These are phyloP conservation scores for Aciculoconidium aculeatum DNA, from an alignment of 805 yeast species.

Conservation along the genomic window DNA sequence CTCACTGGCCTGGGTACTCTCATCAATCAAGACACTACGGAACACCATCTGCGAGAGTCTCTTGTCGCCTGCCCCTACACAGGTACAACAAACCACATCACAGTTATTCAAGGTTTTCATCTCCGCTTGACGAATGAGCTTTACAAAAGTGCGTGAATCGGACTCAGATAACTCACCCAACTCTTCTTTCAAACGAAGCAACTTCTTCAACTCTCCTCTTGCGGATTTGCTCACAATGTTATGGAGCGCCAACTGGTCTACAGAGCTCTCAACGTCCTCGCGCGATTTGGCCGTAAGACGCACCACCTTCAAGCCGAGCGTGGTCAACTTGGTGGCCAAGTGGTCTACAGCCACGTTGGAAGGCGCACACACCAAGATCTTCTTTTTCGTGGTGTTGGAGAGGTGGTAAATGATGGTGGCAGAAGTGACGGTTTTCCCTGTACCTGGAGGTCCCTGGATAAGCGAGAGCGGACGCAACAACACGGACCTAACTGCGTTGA, in stretches of 20 bases:
- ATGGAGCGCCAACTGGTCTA: conserved; percentile 55
- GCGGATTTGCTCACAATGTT: conserved; percentile 43
- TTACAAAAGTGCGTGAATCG: conserved; percentile 44
- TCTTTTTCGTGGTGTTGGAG: conserved; percentile 52
- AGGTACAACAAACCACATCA: conserved; percentile 83
- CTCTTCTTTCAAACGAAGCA: conserved; percentile 53
- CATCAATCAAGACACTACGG: conserved; percentile 82
- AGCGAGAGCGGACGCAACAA: conserved; percentile 67
- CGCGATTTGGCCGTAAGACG: conserved; percentile 71
- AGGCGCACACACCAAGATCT: conserved; percentile 87
- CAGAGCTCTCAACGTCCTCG: conserved; percentile 72
- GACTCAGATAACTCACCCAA: conserved; percentile 59
- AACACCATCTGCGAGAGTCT: conserved; percentile 54
- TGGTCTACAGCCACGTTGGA: conserved; percentile 95
- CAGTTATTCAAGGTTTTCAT: conserved; percentile 44
- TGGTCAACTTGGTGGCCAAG: conserved; percentile 64
- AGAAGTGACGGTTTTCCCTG: conserved; percentile 92
- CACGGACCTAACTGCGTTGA: conserved; percentile 66
- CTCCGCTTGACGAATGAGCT: conserved; percentile 45
- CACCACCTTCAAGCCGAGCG: conserved; percentile 71
- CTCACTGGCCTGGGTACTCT: conserved; percentile 90
- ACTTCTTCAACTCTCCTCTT: conserved; percentile 51
- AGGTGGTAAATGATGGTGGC: conserved; percentile 82
- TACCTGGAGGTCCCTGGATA: conserved; percentile 91
- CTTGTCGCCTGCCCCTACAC: conserved; percentile 85